Evolutionary conservation across 2,329 filamentous ascomycete genomes (phyloP), one percentile per base, ranked within the genome.

Genomic region (Onygenales sp.): DNA sequence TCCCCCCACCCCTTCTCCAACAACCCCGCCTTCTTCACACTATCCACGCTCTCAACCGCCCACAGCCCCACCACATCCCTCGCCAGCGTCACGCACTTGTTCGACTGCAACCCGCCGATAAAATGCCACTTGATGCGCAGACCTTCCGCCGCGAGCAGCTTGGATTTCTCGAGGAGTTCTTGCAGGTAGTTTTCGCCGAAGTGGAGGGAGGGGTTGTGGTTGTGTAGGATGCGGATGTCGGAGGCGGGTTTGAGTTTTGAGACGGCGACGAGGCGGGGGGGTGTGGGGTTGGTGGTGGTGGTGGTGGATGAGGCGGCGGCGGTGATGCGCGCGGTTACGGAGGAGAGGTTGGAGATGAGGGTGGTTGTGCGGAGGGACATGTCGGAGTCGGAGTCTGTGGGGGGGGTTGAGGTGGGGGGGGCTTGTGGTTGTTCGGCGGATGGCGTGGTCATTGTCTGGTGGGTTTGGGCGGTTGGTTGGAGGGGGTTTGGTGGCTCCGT

Each of bases 151-250:
- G 93, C 92, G 9, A 98, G 80, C 17, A 95, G 68, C 38, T 80
- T 79, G 1, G 89, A 86, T 71, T 98, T 98, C 68, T 95, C 86
- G 55, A 80, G 78, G 52, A 98, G 80, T 71, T 98, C 93, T 71
- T 92, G 87, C 3, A 86, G 79, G 74, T 98, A 98, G 76, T 98
- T 98, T 73, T 98, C 93, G 63, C 93, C 93, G 69, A 97, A 97
- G 72, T 98, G 89, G 14, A 77, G 61, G 1, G 78, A 75, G 0
- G 76, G 70, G 62, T 80, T 77, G 72, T 94, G 86, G 61, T 80
- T 77, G 72, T 94, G 86, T 1, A 98, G 81, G 33, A 90, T 86
- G 53, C 95, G 78, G 63, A 98, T 87, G 69, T 98, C 93, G 63
- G 87, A 87, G 55, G 85, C 89, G 11, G 93, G 92, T 73, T 98